Conservation (phyloP, 257 asterid species). For the Gardenia jasminoides region DNA sequence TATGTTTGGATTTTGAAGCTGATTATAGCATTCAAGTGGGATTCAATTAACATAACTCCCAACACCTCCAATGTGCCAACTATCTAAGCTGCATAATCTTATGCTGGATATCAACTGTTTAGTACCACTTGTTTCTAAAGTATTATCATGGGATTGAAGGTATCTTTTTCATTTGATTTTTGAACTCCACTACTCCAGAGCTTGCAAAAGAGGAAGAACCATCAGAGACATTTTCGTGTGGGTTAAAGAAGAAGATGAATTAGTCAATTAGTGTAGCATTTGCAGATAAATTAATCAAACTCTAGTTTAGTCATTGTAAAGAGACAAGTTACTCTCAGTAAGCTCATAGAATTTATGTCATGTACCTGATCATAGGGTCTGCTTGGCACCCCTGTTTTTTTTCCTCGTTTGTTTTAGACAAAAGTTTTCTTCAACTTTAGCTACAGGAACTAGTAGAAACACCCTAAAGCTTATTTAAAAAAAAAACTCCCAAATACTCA, state of each 20-base stretch:
- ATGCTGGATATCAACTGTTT: not conserved
- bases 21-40: not conserved
- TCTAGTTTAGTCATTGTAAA: not conserved
- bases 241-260: not conserved
- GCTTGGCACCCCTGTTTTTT: no score
- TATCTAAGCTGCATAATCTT: not conserved
- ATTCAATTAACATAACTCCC: not conserved
- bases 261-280: not conserved
- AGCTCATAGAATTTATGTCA: no score
- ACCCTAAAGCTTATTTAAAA: no score
- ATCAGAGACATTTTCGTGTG: not conserved
- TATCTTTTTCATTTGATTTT: not conserved
- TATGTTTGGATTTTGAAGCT: not conserved
- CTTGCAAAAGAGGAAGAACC: not conserved
- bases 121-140: not conserved
- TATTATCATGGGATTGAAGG: not conserved
- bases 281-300: not conserved
- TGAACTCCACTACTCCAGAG: not conserved
- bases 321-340: no score
- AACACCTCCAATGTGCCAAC: not conserved
- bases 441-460: no score
- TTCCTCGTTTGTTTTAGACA: no score
- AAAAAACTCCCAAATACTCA: no score
- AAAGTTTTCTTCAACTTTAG: no score
- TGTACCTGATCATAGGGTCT: no score